Evolutionary conservation across 768 basidiomycete genomes (phyloP).

Genomic region (Termitomyces heimii): DNA sequence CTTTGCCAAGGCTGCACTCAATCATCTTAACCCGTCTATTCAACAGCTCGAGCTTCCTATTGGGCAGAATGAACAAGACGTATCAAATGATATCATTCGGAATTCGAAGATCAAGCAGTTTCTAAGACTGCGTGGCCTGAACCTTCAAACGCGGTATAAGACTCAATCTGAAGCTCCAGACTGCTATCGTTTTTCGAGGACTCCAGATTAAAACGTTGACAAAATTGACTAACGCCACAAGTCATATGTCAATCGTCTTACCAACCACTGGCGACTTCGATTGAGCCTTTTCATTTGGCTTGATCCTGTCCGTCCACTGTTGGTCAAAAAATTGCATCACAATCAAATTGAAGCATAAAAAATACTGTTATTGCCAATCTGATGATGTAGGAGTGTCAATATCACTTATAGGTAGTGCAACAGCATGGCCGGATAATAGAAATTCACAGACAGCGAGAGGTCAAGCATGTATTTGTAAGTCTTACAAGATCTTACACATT

Average conservation of each 20-base stretch:
- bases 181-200: neutral
- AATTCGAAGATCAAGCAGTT: neutral
- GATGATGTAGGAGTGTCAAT: neutral
- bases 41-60: neutral
- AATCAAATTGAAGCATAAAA: too few relatives aligned
- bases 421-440: too few relatives aligned
- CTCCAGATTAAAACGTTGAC: neutral
- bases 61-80: neutral
- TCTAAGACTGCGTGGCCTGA: neutral
- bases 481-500: too few relatives aligned
- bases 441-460: too few relatives aligned
- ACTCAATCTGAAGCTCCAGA: neutral
- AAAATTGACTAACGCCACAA: neutral
- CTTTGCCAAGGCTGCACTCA: neutral
- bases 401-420: neutral
- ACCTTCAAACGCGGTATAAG: neutral
- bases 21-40: neutral
- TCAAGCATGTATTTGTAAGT: too few relatives aligned
- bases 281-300: neutral
- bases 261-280: neutral
- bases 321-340: neutral
- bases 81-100: neutral
- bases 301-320: too few relatives aligned
- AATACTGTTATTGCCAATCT: too few relatives aligned
- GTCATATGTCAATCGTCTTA: neutral